Evolutionary conservation across 2,329 filamentous ascomycete genomes (phyloP).

Genomic region (Chaetomium olivaceum): DNA sequence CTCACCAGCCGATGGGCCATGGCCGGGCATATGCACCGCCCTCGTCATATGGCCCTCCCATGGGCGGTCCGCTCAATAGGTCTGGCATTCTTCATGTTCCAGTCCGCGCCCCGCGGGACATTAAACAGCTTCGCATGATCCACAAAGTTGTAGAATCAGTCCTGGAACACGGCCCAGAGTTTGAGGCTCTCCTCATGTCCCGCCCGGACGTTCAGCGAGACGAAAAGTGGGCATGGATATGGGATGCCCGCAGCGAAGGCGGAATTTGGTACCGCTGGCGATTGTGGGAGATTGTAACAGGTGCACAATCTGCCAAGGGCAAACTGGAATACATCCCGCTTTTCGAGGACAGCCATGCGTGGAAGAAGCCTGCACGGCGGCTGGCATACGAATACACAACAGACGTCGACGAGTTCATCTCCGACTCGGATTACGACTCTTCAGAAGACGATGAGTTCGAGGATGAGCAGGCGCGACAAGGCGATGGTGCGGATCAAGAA

Average conservation of each 20-base stretch:
- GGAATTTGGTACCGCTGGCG: slow-evolving; percentile 93
- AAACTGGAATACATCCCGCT: slow-evolving; percentile 61
- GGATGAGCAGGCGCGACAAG: slow-evolving; percentile 53
- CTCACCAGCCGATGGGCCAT: slow-evolving; percentile 45
- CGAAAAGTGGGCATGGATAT: slow-evolving; percentile 92
- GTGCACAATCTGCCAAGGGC: slow-evolving; percentile 49
- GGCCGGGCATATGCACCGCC: slow-evolving; percentile 75
- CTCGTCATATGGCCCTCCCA: slow-evolving; percentile 58
- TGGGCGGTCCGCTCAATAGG: slow-evolving; percentile 46
- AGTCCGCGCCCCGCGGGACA: slow-evolving; percentile 73
- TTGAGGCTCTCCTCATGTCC: slow-evolving; percentile 90
- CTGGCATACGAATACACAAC: slow-evolving; percentile 83
- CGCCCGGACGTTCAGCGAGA: slow-evolving; percentile 79
- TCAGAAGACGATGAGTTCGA: slow-evolving; percentile 78
- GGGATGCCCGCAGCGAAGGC: slow-evolving; percentile 75
- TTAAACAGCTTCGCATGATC: slow-evolving; percentile 78
- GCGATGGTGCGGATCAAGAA: slow-evolving; percentile 47
- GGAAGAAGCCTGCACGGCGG: slow-evolving; percentile 71
- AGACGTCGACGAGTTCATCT: slow-evolving; percentile 74
- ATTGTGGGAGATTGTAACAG: slow-evolving; percentile 82
- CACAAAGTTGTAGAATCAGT: slow-evolving; percentile 84
- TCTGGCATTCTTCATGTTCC: slow-evolving; percentile 63
- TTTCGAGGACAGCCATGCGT: slow-evolving; percentile 75
- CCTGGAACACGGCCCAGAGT: slow-evolving; percentile 77
- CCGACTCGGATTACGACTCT: slow-evolving; percentile 82